Conservation (phyloP, 139 green algal genomes). For the Edaphochlamys debaryana region DNA sequence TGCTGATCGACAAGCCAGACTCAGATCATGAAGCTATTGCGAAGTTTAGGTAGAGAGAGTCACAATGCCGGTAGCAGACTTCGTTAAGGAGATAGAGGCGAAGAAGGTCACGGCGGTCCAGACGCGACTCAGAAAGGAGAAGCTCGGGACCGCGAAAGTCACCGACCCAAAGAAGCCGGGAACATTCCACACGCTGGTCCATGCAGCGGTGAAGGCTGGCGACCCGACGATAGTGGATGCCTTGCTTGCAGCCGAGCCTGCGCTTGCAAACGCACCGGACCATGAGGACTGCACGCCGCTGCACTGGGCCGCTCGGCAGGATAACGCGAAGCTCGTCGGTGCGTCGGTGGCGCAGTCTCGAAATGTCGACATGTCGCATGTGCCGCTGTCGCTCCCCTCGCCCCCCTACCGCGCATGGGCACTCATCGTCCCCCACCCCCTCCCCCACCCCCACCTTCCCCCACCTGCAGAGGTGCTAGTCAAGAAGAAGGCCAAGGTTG, state of each 20-base stretch:
- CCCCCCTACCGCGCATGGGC: too few species aligned
- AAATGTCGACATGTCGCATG: not conserved
- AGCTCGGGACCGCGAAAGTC: conserved; percentile 7
- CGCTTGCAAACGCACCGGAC: conserved; percentile 8
- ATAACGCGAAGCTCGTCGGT: not conserved
- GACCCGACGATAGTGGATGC: conserved; percentile 15
- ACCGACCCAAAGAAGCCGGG: conserved; percentile 13
- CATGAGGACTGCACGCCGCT: conserved; percentile 9
- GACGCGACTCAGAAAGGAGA: conserved; percentile 12
- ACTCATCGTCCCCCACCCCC: not conserved
- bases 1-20: too few species aligned
- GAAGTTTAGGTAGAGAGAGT: too few species aligned
- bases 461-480: conserved; percentile 23
- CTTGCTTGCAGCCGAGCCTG: not conserved
- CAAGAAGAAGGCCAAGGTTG: conserved; percentile 41
- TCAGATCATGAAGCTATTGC: too few species aligned
- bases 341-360: too few species aligned
- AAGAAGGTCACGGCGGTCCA: conserved; percentile 18
- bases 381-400: too few species aligned
- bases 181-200: not conserved
- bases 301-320: not conserved
- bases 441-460: not conserved
- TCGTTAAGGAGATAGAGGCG: conserved; percentile 25
- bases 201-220: not conserved
- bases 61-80: conserved; percentile 13